Conservation (phyloP, 352 stramenopile genomes). For the Globisporangium sylvaticum region DNA sequence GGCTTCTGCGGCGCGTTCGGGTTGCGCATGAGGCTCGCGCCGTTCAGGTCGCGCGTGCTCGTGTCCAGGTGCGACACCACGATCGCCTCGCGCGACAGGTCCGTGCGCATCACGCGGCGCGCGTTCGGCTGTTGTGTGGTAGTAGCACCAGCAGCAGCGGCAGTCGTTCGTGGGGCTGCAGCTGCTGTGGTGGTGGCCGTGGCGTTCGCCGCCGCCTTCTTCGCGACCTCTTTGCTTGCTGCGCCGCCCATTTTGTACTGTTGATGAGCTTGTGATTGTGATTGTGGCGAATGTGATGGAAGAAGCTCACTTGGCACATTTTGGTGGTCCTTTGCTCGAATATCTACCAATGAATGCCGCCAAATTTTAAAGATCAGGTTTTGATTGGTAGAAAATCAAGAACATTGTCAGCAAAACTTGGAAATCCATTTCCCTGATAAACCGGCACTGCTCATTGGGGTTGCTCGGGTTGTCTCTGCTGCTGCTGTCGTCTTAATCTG, state of each 20-base stretch:
- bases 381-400: slow-evolving; percentile 1
- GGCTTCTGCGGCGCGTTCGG: slow-evolving; percentile 12
- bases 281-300: not conserved
- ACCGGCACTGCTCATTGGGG: too few species aligned
- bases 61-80: slow-evolving; percentile 26
- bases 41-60: slow-evolving; percentile 19
- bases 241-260: slow-evolving; percentile 14
- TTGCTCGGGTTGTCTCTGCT: not conserved
- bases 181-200: not conserved
- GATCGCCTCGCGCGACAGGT: slow-evolving; percentile 36
- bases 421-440: too few species aligned
- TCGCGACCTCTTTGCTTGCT: slow-evolving; percentile 14
- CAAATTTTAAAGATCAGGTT: too few species aligned
- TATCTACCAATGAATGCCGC: slow-evolving; percentile 2
- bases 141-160: not conserved
- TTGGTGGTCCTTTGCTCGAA: slow-evolving; percentile 4
- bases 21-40: slow-evolving; percentile 20
- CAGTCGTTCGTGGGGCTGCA: not conserved
- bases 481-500: not conserved
- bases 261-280: not conserved
- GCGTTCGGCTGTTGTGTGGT: not conserved
- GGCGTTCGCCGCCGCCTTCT: slow-evolving; percentile 9
- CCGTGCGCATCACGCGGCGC: slow-evolving; percentile 27
- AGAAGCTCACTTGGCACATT: not conserved
- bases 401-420: not conserved